Conservation (phyloP, 345 rosid species). For the Eutrema yunnanense region DNA sequence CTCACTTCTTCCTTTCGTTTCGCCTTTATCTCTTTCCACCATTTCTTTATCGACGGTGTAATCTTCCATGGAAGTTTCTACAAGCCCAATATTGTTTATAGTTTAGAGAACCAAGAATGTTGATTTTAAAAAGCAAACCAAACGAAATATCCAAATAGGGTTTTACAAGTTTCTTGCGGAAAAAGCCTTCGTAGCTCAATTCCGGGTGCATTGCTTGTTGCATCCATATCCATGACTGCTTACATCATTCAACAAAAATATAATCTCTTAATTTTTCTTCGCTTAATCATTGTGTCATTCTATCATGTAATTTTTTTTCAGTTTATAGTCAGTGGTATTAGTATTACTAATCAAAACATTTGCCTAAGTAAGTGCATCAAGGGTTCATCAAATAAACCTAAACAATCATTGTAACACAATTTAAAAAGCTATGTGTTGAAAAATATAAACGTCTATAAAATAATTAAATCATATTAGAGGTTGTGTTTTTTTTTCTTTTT, state of each 20-base stretch:
- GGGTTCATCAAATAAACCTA: not conserved
- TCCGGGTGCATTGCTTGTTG: slow-evolving; percentile 99
- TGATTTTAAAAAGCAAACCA: not conserved
- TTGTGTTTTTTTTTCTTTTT: too few relatives aligned
- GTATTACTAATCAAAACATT: not conserved
- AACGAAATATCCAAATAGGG: not conserved
- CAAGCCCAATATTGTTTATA: not conserved
- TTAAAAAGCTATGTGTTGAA: not conserved
- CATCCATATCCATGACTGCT: slow-evolving; percentile 99
- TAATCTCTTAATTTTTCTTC: not conserved
- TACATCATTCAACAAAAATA: slow-evolving; percentile 5
- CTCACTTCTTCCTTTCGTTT: slow-evolving; percentile 80
- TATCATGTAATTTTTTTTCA: not conserved
- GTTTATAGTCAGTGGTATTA: not conserved
- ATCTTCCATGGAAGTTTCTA: slow-evolving; percentile 72
- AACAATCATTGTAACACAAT: not conserved
- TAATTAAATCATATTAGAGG: not conserved
- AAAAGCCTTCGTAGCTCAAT: slow-evolving; percentile 69
- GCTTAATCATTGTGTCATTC: not conserved
- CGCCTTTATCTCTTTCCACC: slow-evolving; percentile 71
- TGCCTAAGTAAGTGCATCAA: not conserved
- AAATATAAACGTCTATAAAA: not conserved
- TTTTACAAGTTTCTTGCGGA: slow-evolving; percentile 75
- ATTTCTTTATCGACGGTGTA: slow-evolving; percentile 63
- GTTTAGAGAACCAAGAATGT: not conserved